These are phyloP conservation scores for Oxytropis ochrocephala DNA, from an alignment of 306 rosid species.

Conservation along the genomic window DNA sequence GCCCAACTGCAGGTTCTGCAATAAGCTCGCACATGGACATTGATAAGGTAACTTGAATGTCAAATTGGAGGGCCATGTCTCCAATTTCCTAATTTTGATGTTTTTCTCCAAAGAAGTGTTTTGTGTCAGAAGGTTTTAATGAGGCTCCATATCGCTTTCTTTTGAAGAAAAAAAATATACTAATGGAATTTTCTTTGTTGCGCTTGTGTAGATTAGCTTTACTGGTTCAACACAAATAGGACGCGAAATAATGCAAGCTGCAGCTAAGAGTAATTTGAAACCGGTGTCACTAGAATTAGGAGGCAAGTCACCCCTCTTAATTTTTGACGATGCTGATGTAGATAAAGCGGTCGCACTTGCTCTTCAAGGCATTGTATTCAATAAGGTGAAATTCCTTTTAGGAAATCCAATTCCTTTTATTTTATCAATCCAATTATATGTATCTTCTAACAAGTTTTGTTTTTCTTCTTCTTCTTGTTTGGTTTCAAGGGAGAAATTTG, in stretches of 20 bases:
- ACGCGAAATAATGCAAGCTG: conserved; percentile 69
- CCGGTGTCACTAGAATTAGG: conserved; percentile 76
- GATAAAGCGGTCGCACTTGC: conserved; percentile 68
- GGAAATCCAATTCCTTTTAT: background rate
- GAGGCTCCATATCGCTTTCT: too few relatives aligned
- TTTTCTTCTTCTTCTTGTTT: background rate
- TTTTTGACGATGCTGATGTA: conserved; percentile 76
- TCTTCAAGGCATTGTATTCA: conserved; percentile 44
- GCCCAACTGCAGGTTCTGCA: conserved; percentile 79
- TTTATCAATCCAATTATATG: background rate
- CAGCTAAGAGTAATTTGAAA: conserved; percentile 79
- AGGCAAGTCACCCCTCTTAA: conserved; percentile 77
- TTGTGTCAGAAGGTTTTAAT: too few relatives aligned
- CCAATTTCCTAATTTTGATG: too few relatives aligned
- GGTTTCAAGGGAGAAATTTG: conserved; percentile 78
- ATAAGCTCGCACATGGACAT: conserved; percentile 72
- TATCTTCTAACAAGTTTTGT: background rate
- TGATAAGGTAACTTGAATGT: conserved; percentile 47
- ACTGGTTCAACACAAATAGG: conserved; percentile 86
- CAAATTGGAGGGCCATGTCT: background rate
- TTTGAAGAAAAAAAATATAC: too few relatives aligned
- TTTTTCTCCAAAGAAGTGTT: too few relatives aligned
- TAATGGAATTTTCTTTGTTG: background rate
- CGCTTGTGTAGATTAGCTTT: conserved; percentile 50
- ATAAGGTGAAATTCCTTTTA: conserved; percentile 44